Percentiles rank a stretch among this genome's conserved stretches.
These are phyloP conservation scores for Cichorium intybus DNA, from an alignment of 140 eudicot species.

Conservation along the genomic window DNA sequence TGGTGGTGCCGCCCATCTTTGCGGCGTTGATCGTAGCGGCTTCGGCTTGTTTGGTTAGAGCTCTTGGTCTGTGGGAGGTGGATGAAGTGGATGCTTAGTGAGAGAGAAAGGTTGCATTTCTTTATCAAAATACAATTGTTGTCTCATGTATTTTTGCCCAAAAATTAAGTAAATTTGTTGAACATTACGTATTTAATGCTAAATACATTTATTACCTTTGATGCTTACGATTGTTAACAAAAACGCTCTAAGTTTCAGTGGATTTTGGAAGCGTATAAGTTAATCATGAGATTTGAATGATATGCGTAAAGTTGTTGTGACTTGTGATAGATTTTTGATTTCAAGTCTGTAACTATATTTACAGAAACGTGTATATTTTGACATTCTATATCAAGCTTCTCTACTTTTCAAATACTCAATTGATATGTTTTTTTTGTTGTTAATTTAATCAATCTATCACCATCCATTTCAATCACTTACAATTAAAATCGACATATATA, in stretches of 20 bases:
- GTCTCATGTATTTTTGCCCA: background rate
- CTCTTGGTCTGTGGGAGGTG: slow-evolving; percentile 77
- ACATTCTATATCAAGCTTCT: background rate
- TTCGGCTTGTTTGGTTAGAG: slow-evolving; percentile 71
- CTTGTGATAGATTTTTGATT: background rate
- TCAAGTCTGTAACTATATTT: background rate
- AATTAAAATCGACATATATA: background rate
- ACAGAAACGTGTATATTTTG: background rate
- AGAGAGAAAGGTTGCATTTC: background rate
- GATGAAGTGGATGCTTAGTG: slow-evolving; percentile 42
- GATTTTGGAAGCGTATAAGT: background rate
- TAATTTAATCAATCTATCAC: background rate
- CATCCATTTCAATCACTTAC: background rate
- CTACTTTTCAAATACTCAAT: background rate
- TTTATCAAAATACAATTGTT: background rate
- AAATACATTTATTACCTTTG: no score
- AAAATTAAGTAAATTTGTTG: background rate
- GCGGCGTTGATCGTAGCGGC: slow-evolving; percentile 70
- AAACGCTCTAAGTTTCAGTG: background rate
- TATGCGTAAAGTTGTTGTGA: background rate
- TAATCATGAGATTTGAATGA: slow-evolving; percentile 1
- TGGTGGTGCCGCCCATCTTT: slow-evolving; percentile 81
- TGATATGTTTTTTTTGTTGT: background rate
- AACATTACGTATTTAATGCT: background rate
- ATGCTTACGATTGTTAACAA: no score